Evolutionary conservation across 2,329 filamentous ascomycete species (phyloP).

Genomic region (Penicillium thymicola): DNA sequence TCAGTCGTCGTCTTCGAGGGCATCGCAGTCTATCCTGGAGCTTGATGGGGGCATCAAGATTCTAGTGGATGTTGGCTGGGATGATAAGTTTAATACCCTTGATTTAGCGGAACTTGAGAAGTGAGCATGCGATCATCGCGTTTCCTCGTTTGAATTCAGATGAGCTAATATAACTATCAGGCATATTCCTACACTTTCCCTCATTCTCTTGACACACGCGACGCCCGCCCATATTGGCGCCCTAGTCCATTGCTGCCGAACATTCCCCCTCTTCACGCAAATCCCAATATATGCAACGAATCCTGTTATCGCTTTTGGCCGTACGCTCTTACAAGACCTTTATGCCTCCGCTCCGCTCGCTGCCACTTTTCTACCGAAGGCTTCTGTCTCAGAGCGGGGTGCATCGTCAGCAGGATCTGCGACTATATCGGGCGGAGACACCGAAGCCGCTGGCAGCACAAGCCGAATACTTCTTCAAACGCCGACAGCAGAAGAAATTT

Average conservation of each 20-base stretch:
- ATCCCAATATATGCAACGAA: conserved; percentile 93
- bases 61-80: conserved; percentile 92
- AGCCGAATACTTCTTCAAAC: conserved; percentile 58
- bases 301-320: conserved; percentile 88
- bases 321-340: conserved; percentile 84
- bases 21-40: conserved; percentile 92
- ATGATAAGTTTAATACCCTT: conserved; percentile 79
- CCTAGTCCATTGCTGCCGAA: conserved; percentile 94
- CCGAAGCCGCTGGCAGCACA: conserved; percentile 27
- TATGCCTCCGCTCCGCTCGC: conserved; percentile 88
- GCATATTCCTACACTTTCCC: conserved; percentile 84
- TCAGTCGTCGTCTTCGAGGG: conserved; percentile 72
- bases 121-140: conserved; percentile 49
- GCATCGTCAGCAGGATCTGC: conserved; percentile 44
- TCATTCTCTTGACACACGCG: conserved; percentile 92
- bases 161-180: conserved; percentile 44
- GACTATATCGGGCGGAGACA: conserved; percentile 31
- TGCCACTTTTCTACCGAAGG: conserved; percentile 73
- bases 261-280: conserved; percentile 85
- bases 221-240: conserved; percentile 89
- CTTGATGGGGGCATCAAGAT: conserved; percentile 96
- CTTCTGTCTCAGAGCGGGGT: conserved; percentile 60
- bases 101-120: conserved; percentile 87
- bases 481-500: conserved; percentile 83
- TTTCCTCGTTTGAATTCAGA: conserved; percentile 2